phyloP scores from a whole-genome alignment of 495 filamentous ascomycete species.

The Xanthoparmelia taractica region DNA sequence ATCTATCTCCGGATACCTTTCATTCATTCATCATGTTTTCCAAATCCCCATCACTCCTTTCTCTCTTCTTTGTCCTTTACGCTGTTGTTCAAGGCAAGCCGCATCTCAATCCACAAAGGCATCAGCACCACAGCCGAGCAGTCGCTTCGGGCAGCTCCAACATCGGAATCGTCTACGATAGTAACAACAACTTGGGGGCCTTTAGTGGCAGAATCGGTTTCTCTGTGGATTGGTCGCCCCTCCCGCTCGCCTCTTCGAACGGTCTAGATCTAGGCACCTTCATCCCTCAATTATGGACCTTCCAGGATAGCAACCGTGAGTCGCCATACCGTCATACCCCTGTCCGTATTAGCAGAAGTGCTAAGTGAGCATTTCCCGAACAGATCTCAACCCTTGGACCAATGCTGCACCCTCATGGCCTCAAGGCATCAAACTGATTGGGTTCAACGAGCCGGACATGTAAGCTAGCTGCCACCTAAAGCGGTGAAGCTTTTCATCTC shows the following conservation, averaged over 20 bases:
- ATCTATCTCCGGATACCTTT: background rate
- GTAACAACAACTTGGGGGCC: background rate
- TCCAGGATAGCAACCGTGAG: background rate
- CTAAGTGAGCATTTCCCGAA: background rate
- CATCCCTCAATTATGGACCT: background rate
- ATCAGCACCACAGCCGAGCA: background rate
- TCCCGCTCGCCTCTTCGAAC: background rate
- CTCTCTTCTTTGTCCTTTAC: background rate
- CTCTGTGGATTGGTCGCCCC: background rate
- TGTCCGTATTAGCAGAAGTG: background rate
- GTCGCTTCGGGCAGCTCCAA: background rate
- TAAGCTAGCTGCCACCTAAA: background rate
- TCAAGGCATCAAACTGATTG: background rate
- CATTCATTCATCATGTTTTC: background rate
- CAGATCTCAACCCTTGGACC: background rate
- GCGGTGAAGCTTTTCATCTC: background rate
- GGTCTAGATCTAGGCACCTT: background rate
- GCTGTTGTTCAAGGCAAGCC: background rate
- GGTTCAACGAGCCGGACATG: slow-evolving; percentile 1
- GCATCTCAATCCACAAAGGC: background rate
- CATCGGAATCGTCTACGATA: background rate
- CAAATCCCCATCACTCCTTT: background rate
- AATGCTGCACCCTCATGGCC: background rate
- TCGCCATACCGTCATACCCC: background rate
- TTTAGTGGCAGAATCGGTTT: background rate